Conservation (phyloP, 1,139 yeast species). For the Sugiyamaella pinicola region DNA sequence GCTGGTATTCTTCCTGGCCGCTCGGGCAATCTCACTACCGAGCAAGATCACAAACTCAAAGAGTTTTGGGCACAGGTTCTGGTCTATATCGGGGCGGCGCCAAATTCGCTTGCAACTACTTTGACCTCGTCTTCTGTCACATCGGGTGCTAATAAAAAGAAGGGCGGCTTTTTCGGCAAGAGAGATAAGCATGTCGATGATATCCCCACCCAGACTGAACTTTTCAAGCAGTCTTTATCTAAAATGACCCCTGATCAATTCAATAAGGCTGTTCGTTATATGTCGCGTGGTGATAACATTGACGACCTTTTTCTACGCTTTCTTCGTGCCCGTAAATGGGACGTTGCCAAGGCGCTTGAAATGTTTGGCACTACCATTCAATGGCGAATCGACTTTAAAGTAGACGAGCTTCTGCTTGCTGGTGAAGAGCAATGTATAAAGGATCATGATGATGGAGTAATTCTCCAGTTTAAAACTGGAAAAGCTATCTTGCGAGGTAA, state of each 20-base stretch:
- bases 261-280: slow-evolving; percentile 54
- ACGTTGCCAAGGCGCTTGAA: slow-evolving; percentile 69
- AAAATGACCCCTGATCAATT: slow-evolving; percentile 46
- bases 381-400: slow-evolving; percentile 67
- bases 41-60: slow-evolving; percentile 68
- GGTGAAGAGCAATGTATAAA: slow-evolving; percentile 58
- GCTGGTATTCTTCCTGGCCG: slow-evolving; percentile 49
- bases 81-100: slow-evolving; percentile 61
- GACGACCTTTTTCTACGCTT: slow-evolving; percentile 70
- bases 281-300: slow-evolving; percentile 67
- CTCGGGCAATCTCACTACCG: slow-evolving; percentile 58
- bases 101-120: slow-evolving; percentile 42
- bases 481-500: slow-evolving; percentile 68
- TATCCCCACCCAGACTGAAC: slow-evolving; percentile 30
- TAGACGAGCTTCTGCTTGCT: slow-evolving; percentile 57
- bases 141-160: slow-evolving; percentile 19
- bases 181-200: slow-evolving; percentile 28
- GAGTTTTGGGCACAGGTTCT: slow-evolving; percentile 74
- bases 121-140: slow-evolving; percentile 26
- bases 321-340: slow-evolving; percentile 93
- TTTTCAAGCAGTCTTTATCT: slow-evolving; percentile 14
- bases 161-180: slow-evolving; percentile 19
- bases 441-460: slow-evolving; percentile 48
- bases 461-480: slow-evolving; percentile 54
- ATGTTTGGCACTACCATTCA: slow-evolving; percentile 68